Evolutionary conservation across 1,139 yeast species (phyloP).

Genomic region (Candida glucosophila): DNA sequence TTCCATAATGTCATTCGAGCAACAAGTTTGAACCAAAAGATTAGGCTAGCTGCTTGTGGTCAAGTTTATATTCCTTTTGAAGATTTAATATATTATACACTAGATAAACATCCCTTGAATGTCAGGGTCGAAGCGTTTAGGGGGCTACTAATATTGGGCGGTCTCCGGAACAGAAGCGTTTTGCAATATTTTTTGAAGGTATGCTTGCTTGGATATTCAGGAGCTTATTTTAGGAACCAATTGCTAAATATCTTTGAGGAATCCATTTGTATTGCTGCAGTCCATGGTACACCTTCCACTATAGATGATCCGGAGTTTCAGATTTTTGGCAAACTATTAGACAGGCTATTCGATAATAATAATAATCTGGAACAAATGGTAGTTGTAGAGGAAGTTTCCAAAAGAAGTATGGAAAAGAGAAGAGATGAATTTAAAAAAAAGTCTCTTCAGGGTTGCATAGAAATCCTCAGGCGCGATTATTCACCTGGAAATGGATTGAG

Average conservation of each 20-base stretch:
- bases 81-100: slow-evolving; percentile 44
- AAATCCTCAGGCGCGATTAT: slow-evolving; percentile 57
- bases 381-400: slow-evolving; percentile 42
- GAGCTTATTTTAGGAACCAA: slow-evolving; percentile 43
- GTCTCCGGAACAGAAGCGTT: slow-evolving; percentile 54
- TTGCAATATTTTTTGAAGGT: slow-evolving; percentile 55
- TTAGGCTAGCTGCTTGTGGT: slow-evolving; percentile 53
- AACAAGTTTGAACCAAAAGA: slow-evolving; percentile 50
- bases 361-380: slow-evolving; percentile 27
- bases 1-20: slow-evolving; percentile 51
- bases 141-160: slow-evolving; percentile 68
- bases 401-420: slow-evolving; percentile 36
- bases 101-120: slow-evolving; percentile 38
- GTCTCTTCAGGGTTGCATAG: slow-evolving; percentile 56
- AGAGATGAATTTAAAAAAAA: slow-evolving; percentile 35
- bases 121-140: slow-evolving; percentile 64
- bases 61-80: slow-evolving; percentile 43
- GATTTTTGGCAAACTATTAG: slow-evolving; percentile 20
- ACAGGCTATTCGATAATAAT: slow-evolving; percentile 8
- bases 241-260: slow-evolving; percentile 40
- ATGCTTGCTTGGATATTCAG: slow-evolving; percentile 43
- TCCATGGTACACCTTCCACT: slow-evolving; percentile 47
- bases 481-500: slow-evolving; percentile 57
- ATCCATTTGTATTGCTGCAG: slow-evolving; percentile 61
- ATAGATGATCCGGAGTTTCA: slow-evolving; percentile 55